Evolutionary conservation across 495 filamentous ascomycete genomes (phyloP).

Genomic region (Podospora appendiculata): DNA sequence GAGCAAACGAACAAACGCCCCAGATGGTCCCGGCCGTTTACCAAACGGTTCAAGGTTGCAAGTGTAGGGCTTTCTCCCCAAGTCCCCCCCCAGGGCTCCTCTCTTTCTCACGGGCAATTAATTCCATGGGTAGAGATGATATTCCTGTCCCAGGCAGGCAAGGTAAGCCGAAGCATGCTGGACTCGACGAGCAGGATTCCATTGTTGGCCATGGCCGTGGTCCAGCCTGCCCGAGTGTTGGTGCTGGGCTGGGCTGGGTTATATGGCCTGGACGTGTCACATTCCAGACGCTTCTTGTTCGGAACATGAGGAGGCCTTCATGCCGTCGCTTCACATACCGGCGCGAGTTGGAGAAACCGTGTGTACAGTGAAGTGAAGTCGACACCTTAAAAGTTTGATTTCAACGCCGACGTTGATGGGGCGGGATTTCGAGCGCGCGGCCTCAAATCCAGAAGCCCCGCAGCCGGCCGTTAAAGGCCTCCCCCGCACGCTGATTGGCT

Average conservation of each 20-base stretch:
- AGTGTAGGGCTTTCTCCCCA: no score
- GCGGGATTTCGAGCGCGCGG: no score
- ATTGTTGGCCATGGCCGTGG: neutral
- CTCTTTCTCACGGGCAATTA: no score
- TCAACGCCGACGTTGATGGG: no score
- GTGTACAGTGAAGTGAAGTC: no score
- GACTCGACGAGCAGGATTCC: neutral
- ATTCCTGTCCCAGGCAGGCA: neutral
- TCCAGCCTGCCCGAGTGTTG: neutral
- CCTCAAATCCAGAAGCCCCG: no score
- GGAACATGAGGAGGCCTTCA: neutral
- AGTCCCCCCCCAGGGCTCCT: no score
- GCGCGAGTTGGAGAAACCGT: neutral
- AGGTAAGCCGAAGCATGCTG: neutral
- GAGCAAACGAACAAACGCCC: constrained; percentile 1
- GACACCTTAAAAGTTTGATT: no score
- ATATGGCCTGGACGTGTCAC: neutral
- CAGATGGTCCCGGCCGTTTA: neutral
- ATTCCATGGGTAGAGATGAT: no score
- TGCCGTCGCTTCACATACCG: neutral
- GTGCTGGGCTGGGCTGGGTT: neutral
- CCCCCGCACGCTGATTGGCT: neutral
- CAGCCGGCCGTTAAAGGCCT: no score
- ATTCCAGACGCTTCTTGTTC: neutral
- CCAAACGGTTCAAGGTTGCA: no score